A percentile compares a stretch with the other conserved stretches of the same genome.
These are phyloP conservation scores for Piromyces finnis DNA, from an alignment of 192 early-diverging fungal genomes.

Conservation along the genomic window DNA sequence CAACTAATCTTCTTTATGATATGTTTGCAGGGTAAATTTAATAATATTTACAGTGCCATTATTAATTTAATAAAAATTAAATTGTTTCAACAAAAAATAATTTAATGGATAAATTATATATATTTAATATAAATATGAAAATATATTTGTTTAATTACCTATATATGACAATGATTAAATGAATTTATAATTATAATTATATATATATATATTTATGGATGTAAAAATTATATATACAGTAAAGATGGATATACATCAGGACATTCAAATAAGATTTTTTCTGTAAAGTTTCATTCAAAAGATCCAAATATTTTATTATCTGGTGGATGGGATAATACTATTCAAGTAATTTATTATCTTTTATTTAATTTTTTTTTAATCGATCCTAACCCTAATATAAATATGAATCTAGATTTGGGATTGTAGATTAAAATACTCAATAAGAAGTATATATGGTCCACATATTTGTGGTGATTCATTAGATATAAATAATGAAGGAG, in stretches of 20 bases:
- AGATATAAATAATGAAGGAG: slow-evolving; percentile 16
- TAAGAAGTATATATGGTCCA: slow-evolving; percentile 27
- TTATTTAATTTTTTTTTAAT: no score
- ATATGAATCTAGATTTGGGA: slow-evolving; percentile 44
- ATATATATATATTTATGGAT: no score
- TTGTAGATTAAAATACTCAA: slow-evolving; percentile 12
- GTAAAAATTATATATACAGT: no score
- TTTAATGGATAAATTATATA: no score
- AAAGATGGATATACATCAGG: slow-evolving; percentile 16
- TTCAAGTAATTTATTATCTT: slow-evolving; percentile 18
- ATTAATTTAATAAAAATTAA: no score
- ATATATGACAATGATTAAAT: no score
- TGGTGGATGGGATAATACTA: slow-evolving; percentile 38
- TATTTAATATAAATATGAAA: no score
- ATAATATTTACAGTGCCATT: no score
- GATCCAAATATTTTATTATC: slow-evolving; percentile 17
- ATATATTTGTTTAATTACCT: no score
- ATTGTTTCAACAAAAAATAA: no score
- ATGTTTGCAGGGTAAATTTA: slow-evolving; percentile 5
- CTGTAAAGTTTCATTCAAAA: slow-evolving; percentile 27
- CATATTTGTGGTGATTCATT: slow-evolving; percentile 37
- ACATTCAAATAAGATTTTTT: slow-evolving; percentile 31
- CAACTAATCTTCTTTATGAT: not conserved
- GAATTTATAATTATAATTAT: no score
- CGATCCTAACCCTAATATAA: no score